Evolutionary conservation across 495 filamentous ascomycete species (phyloP), one percentile per base, ranked within the genome.

Genomic region (Cudoniella acicularis): DNA sequence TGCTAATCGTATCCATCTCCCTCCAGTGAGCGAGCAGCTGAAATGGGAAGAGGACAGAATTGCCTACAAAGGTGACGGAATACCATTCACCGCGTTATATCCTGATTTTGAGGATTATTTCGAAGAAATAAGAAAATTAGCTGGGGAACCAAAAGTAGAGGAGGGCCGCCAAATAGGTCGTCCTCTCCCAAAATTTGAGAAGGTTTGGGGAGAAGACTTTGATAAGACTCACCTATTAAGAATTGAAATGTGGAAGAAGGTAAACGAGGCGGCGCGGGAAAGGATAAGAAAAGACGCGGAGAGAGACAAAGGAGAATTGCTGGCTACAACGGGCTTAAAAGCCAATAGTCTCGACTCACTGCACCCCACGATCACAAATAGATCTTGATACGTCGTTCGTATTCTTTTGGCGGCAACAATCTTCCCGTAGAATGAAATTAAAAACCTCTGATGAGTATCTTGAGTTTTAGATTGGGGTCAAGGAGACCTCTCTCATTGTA

Each of bases 51-150:
- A 62, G 0, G 73, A 77, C 1, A 69, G 82, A 1, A 76, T 84
- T 20, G 71, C 72, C 1, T 27, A 46, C 13, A 76, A 73, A 25
- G 81, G 79, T 0, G 80, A 83, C 45, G 78, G 78, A 0, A 68
- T 75, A 0, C 74, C 67, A 10, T 85, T 84, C 46, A 70, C 74
- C 1, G 66, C 76, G n/a, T 60, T 85, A 43, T 66, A 61, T 54
- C 80, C 80, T 0, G 78, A 83, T 42, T 83, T 83, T 57, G 73
- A 79, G 60, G 69, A 73, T 1, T 83, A 85, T 60, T 85, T 84
- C 53, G 80, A 84, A 60, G 60, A 66, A 1, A 57, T 83, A 24
- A 69, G 80, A 2, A 42, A 8, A 8, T 47, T 82, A 40, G 79
- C 79, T 0, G 79, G 81, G 11, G 46, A 36, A 36, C 30, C 30